These are phyloP conservation scores for Talaromyces sp. DNA, from an alignment of 2,329 filamentous ascomycete species.

Conservation along the genomic window DNA sequence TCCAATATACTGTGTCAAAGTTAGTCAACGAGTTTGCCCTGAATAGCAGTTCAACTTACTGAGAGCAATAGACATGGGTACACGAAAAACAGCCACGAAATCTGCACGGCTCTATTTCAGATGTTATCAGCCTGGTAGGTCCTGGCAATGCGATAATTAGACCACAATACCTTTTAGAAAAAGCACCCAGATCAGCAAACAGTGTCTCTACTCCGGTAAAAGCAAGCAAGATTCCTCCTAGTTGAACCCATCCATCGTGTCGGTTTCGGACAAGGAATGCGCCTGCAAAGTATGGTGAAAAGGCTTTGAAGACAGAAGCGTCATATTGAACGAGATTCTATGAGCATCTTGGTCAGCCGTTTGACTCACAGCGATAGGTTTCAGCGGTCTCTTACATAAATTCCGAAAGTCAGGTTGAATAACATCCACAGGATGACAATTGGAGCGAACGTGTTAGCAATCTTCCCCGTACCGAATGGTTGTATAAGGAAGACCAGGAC, in stretches of 20 bases:
- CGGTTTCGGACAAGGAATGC: conserved; percentile 50
- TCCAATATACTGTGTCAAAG: conserved; percentile 55
- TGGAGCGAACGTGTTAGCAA: conserved; percentile 51
- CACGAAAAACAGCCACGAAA: conserved; percentile 67
- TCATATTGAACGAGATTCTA: conserved; percentile 48
- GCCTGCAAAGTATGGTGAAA: conserved; percentile 50
- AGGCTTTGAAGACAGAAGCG: conserved; percentile 50
- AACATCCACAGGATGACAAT: conserved; percentile 56
- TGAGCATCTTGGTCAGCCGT: conserved; percentile 18
- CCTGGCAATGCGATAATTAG: background rate
- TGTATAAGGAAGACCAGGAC: conserved; percentile 54
- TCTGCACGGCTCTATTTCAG: conserved; percentile 58
- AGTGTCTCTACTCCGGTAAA: conserved; percentile 78
- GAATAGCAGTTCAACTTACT: conserved; percentile 7
- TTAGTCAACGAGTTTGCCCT: background rate
- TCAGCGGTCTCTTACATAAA: conserved; percentile 39
- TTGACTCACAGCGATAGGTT: background rate
- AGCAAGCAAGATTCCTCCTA: conserved; percentile 65
- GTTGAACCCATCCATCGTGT: conserved; percentile 50
- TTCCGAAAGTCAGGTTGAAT: conserved; percentile 52
- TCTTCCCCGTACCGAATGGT: conserved; percentile 52
- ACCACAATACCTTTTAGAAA: conserved; percentile 48
- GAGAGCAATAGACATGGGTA: conserved; percentile 61
- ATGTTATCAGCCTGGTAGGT: background rate
- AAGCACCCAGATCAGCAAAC: conserved; percentile 75